Conservation (phyloP, 148 eudicot genomes). For the Vaccinium myrtillus region DNA sequence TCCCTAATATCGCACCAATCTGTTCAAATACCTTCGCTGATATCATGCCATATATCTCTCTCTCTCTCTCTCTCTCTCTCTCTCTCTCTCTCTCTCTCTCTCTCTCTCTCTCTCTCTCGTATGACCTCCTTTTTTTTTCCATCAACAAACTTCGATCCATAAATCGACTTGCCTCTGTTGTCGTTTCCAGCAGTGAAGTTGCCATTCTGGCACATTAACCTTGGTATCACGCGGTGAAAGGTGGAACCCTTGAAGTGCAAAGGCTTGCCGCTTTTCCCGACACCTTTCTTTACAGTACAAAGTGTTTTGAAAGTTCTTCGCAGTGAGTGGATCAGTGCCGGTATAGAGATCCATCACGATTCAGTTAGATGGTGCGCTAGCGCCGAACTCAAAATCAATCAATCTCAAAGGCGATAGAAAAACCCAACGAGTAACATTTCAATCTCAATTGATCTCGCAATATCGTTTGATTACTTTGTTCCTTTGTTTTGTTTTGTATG, state of each 20-base stretch:
- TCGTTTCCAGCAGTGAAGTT: slow-evolving; percentile 55
- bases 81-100: no score
- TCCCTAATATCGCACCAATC: no score
- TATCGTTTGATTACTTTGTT: no score
- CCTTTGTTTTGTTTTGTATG: no score
- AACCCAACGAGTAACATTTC: no score
- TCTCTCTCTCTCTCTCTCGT: no score
- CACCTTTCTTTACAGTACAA: slow-evolving; percentile 51
- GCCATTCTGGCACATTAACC: slow-evolving; percentile 60
- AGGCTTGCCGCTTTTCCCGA: slow-evolving; percentile 43
- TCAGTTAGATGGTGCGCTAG: slow-evolving; percentile 38
- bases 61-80: no score
- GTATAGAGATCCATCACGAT: slow-evolving; percentile 54
- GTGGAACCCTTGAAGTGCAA: slow-evolving; percentile 51
- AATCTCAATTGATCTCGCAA: no score
- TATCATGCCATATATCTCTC: no score
- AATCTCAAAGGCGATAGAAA: no score
- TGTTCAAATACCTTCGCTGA: no score
- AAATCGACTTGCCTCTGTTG: slow-evolving; percentile 58
- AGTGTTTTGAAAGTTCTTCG: slow-evolving; percentile 43
- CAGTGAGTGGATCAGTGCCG: slow-evolving; percentile 40
- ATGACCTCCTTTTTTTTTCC: no score
- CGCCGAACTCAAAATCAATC: background rate
- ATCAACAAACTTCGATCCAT: slow-evolving; percentile 30
- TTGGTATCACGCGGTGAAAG: slow-evolving; percentile 60